Evolutionary conservation across 2,329 filamentous ascomycete genomes (phyloP), one percentile per base, ranked within the genome.

Genomic region (Diaporthe sp.): DNA sequence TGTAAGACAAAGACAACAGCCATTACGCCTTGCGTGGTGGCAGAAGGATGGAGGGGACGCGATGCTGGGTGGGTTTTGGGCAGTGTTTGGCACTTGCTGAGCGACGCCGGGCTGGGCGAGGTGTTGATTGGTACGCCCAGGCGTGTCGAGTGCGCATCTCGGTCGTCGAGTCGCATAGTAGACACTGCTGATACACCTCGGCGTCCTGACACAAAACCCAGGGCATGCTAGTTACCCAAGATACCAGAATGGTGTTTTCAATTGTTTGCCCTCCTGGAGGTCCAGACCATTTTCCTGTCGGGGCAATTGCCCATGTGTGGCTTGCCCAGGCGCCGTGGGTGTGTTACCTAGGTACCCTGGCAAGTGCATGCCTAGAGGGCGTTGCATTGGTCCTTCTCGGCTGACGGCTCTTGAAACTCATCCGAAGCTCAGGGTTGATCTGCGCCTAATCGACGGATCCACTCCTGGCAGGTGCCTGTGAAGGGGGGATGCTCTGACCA

Each of bases 381-480:
- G 34, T 31, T 25, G 51, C 49, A 73, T 53, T 51, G 44, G 62
- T 39, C 19, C 44, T 62, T 42, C 72, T 73, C n/a, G 58, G 61
- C 61, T 73, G 61, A 53, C 59, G 53, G 37, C 61, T 58, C 53
- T 67, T 74, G 72, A 74, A 74, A 74, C 72, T 12, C 46, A 68
- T 68, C 46, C 65, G 65, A 68, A 53, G 46, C 65, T 68, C 65
- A 68, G 65, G 46, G 46, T 53, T 53, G 65, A 68, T 68, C 62
- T 51, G 62, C 62, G 62, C 31, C 31, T 51, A 68, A 13, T 19
- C 34, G 31, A 44, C 37, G 39, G 61, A 17, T 31, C 62, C 44
- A 68, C 44, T 46, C 62, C 46, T 68, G 62, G 28, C 62, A 68
- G 31, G 46, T 44, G 37, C 59, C 59, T 44, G n/a, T 25, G 13